phyloP scores from a whole-genome alignment of 306 rosid species.

The Castanopsis chinensis region DNA sequence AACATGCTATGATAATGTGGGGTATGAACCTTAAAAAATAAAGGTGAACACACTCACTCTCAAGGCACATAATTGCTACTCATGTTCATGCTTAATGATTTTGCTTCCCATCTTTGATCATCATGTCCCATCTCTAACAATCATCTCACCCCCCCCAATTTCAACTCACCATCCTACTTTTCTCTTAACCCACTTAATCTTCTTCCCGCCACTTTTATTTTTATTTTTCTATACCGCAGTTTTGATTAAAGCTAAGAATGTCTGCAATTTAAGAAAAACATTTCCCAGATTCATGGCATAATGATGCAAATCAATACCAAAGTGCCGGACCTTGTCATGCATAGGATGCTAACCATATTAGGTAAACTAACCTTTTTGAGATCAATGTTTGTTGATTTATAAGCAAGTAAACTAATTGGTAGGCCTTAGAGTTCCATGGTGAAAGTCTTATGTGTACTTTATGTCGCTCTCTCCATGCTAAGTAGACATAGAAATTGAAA shows the following conservation, averaged over 20 bases:
- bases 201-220: not conserved
- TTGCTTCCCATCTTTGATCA: conserved; percentile 57
- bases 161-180: conserved; percentile 18
- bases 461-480: not conserved
- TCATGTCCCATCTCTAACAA: conserved; percentile 42
- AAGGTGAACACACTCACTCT: conserved; percentile 45
- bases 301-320: conserved; percentile 1
- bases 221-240: too few species aligned
- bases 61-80: conserved; percentile 54
- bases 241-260: too few species aligned
- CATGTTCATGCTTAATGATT: conserved; percentile 69
- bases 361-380: not conserved
- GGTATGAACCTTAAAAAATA: conserved; percentile 7
- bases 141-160: conserved; percentile 37
- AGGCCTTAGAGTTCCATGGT: not conserved
- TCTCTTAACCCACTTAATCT: not conserved
- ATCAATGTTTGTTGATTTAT: not conserved
- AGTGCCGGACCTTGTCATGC: not conserved
- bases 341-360: not conserved
- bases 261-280: too few species aligned
- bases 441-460: not conserved
- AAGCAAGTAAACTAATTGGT: conserved; percentile 1
- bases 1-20: conserved; percentile 20
- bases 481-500: not conserved
- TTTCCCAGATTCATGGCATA: too few species aligned